These are phyloP conservation scores for Cryphonectria nitschkei DNA, from an alignment of 2,329 filamentous ascomycete genomes.

Conservation along the genomic window DNA sequence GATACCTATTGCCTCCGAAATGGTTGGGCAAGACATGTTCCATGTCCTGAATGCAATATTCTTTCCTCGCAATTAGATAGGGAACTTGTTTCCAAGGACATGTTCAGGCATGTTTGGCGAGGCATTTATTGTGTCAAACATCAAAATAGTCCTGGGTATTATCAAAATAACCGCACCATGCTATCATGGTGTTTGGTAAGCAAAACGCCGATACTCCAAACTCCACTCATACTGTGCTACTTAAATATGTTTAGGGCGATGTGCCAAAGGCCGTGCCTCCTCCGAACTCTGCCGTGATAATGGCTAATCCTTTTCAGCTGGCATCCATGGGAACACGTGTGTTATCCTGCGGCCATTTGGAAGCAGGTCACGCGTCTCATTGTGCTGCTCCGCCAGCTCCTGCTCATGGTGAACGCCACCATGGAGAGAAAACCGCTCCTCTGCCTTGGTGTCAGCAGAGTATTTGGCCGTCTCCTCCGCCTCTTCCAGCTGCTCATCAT, in stretches of 20 bases:
- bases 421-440: not conserved
- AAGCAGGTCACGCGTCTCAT: not conserved
- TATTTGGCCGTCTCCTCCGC: not conserved
- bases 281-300: not conserved
- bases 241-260: not conserved
- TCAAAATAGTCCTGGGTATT: not conserved
- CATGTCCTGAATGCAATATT: too few species aligned
- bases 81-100: too few species aligned
- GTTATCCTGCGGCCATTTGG: not conserved
- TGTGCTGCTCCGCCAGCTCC: not conserved
- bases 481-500: not conserved
- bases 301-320: not conserved
- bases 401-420: not conserved
- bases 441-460: not conserved
- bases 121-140: not conserved
- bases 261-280: not conserved
- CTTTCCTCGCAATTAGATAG: too few species aligned
- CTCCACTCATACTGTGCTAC: not conserved
- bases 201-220: not conserved
- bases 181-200: not conserved
- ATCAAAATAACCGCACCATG: not conserved
- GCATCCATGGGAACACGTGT: slow-evolving; percentile 10
- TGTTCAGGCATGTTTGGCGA: not conserved
- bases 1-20: too few species aligned
- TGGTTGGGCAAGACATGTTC: too few species aligned